Evolutionary conservation across 805 yeast species (phyloP).

Genomic region (Candida wancherniae): DNA sequence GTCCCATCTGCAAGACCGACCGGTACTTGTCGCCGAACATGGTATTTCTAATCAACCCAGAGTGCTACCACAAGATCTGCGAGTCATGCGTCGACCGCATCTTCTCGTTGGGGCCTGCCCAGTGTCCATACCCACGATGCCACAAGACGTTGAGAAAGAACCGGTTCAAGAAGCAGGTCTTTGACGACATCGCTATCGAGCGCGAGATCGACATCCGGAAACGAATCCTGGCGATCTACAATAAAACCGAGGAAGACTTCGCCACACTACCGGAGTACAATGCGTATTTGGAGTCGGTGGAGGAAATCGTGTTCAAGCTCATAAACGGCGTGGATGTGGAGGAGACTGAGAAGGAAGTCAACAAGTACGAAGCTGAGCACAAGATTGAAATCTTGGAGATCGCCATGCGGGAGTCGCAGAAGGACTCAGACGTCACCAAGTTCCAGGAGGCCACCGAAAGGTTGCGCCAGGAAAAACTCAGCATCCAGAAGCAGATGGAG

Average conservation of each 20-base stretch:
- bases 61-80: conserved; percentile 96
- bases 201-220: conserved; percentile 88
- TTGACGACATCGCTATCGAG: conserved; percentile 87
- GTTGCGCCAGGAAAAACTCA: conserved; percentile 61
- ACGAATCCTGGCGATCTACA: conserved; percentile 70
- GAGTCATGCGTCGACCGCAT: conserved; percentile 95
- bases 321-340: conserved; percentile 66
- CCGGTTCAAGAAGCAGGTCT: conserved; percentile 85
- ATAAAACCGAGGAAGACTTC: conserved; percentile 76
- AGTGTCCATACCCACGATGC: conserved; percentile 92
- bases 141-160: conserved; percentile 82
- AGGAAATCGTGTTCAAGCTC: conserved; percentile 72
- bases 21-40: conserved; percentile 90
- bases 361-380: conserved; percentile 68
- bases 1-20: conserved; percentile 97
- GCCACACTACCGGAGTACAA: conserved; percentile 56
- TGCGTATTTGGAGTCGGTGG: conserved; percentile 77
- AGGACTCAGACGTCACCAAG: conserved; percentile 59
- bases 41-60: conserved; percentile 89
- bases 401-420: conserved; percentile 59
- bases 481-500: conserved; percentile 58
- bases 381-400: conserved; percentile 72
- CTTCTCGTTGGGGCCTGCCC: conserved; percentile 91
- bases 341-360: conserved; percentile 59
- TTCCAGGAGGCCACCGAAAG: conserved; percentile 53